Base-by-base conservation (phyloP, 805 yeast genomes). In the Candida broadrunensis region DNA sequence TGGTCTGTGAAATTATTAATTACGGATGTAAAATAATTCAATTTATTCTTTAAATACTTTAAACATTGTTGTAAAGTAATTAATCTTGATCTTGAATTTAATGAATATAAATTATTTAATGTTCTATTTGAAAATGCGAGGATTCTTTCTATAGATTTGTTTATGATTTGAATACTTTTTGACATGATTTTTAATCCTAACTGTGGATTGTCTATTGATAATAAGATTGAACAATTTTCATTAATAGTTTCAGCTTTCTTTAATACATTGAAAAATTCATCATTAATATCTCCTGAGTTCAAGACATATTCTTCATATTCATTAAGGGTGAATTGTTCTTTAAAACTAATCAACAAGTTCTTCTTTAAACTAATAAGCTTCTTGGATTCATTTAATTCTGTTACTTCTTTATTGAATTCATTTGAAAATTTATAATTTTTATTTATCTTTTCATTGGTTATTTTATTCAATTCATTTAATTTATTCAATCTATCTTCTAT, bases 261-360 rank as follows among this genome's bases (percentile, higher is more conserved):
- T 25, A 90, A 65, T 1, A 79, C 74, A 3, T 53, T 56, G 50
- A 88, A 86, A 55, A 84, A 88, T 38, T 75, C 80, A 2, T 70
- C 65, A 46, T 67, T 65, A 23, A 75, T 65, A 11, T 67, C 76
- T 13, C 69, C 71, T 23, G 72, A 70, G 17, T 60, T 55, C 30
- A 90, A 63, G 5, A 75, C 60, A 50, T 77, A 84, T 34, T 80
- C 82, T 49, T 91, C 97, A 42, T 78, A 76, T 45, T 83, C 90
- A 33, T 75, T 75, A 33, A 91, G 59, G 0, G 90, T 78, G 54
- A 85, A 88, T 42, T 77, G 76, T 3, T 73, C 69, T 46, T 81
- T 79, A 49, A 85, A 77, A 21, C 73, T 70, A 0, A 60, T 50
- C 31, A 86, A 58, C 1, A 86, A 52, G 27, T 68, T 58, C 52